phyloP scores from a whole-genome alignment of 2,329 filamentous ascomycete species.

The Coniochaeta sp. region DNA sequence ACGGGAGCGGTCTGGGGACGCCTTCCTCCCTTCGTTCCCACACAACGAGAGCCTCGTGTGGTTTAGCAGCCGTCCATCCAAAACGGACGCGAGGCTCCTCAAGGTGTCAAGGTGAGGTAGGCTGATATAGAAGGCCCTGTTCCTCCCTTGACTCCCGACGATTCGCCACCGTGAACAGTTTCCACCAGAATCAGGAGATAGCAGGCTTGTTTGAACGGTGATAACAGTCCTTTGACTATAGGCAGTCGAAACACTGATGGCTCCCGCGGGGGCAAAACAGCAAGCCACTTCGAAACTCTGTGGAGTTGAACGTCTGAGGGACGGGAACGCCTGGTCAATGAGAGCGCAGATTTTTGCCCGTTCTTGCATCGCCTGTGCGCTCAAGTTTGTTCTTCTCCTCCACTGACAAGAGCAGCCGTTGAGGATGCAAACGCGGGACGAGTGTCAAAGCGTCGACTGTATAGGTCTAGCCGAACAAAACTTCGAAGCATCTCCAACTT shows the following conservation, averaged over 20 bases:
- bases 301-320: not conserved
- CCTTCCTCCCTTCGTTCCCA: conserved; percentile 9
- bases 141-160: not conserved
- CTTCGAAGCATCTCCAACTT: not conserved
- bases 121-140: not conserved
- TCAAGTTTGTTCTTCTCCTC: not conserved
- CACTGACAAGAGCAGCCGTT: not conserved
- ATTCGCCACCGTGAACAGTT: not conserved
- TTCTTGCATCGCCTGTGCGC: not conserved
- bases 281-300: not conserved
- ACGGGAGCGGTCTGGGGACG: conserved; percentile 16
- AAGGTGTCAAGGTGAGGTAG: no score
- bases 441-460: not conserved
- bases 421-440: not conserved
- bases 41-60: conserved; percentile 9
- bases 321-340: not conserved
- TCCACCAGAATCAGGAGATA: not conserved
- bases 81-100: conserved; percentile 10
- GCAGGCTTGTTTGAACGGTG: not conserved
- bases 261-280: not conserved
- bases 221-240: not conserved
- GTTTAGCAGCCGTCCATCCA: conserved; percentile 18
- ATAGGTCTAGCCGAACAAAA: not conserved
- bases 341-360: not conserved
- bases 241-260: not conserved